A percentile compares a stretch with the other conserved stretches of the same genome.
phyloP scores from a whole-genome alignment of 176 grass and related monocot genomes.

The Musa beccarii region DNA sequence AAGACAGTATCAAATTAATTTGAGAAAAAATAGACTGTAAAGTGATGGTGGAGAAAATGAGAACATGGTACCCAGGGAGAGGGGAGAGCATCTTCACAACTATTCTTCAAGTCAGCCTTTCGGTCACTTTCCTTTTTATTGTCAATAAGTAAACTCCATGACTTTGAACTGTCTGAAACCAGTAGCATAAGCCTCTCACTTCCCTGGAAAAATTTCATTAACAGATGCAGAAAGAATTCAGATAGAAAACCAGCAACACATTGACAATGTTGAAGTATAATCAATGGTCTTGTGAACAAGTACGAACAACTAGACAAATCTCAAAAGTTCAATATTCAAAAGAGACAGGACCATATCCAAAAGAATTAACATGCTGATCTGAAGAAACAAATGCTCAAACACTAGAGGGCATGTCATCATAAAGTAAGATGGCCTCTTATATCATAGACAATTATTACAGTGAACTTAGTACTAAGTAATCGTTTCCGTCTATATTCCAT shows the following conservation, averaged over 20 bases:
- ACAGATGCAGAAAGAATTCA: conserved; percentile 12
- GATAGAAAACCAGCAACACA: neutral
- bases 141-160: conserved; percentile 30
- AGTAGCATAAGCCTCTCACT: conserved; percentile 68
- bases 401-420: too few species aligned
- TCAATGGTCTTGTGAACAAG: neutral
- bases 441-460: neutral
- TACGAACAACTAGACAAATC: neutral
- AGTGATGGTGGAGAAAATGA: neutral
- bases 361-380: neutral
- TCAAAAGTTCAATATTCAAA: neutral
- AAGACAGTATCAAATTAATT: neutral
- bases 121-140: conserved; percentile 27
- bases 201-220: conserved; percentile 53
- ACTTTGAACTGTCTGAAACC: conserved; percentile 56
- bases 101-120: conserved; percentile 9
- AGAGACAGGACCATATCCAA: neutral
- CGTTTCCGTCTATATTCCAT: neutral
- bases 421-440: neutral
- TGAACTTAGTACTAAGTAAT: neutral
- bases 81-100: conserved; percentile 12
- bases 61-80: conserved; percentile 48
- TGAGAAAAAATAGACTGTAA: neutral
- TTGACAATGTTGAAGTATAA: neutral
- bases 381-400: too few species aligned